A percentile compares a stretch with the other conserved stretches of the same genome.
Conservation (phyloP, 768 basidiomycete species). For the Mycena sanguinolenta region DNA sequence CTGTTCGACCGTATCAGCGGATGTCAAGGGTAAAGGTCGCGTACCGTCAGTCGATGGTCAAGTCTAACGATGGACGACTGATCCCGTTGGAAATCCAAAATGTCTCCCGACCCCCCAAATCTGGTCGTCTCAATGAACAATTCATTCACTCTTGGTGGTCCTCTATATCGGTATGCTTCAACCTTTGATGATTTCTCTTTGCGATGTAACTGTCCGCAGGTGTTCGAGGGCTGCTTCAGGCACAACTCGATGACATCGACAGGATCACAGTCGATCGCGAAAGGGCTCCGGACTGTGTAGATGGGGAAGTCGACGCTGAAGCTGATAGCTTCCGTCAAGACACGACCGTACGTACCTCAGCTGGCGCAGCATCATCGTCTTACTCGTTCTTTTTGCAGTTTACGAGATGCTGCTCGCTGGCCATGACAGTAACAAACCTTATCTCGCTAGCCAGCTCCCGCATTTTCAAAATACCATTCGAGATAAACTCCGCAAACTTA, state of each 20-base stretch:
- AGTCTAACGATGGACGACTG: slow-evolving; percentile 35
- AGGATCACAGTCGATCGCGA: slow-evolving; percentile 27
- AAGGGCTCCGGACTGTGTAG: slow-evolving; percentile 33
- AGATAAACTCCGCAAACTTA: slow-evolving; percentile 36
- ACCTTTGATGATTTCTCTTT: not conserved
- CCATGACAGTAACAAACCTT: slow-evolving; percentile 40
- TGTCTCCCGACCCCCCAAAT: slow-evolving; percentile 27
- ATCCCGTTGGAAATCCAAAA: slow-evolving; percentile 33
- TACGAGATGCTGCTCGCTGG: slow-evolving; percentile 40
- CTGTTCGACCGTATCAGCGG: slow-evolving; percentile 31
- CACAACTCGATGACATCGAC: slow-evolving; percentile 34
- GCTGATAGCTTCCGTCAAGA: slow-evolving; percentile 31
- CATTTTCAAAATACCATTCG: slow-evolving; percentile 32
- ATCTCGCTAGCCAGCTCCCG: slow-evolving; percentile 30
- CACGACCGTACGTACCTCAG: slow-evolving; percentile 17
- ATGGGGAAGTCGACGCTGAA: slow-evolving; percentile 36
- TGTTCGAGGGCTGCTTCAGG: slow-evolving; percentile 35
- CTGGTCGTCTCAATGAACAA: slow-evolving; percentile 38
- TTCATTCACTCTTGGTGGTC: slow-evolving; percentile 39
- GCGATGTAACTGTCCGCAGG: slow-evolving; percentile 7
- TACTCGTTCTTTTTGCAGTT: slow-evolving; percentile 26
- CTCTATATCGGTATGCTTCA: slow-evolving; percentile 14
- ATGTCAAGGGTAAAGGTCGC: slow-evolving; percentile 33
- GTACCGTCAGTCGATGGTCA: slow-evolving; percentile 38
- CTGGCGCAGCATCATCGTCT: not conserved